Conservation (phyloP, 768 basidiomycete genomes). For the Lactifluus echinatus region DNA sequence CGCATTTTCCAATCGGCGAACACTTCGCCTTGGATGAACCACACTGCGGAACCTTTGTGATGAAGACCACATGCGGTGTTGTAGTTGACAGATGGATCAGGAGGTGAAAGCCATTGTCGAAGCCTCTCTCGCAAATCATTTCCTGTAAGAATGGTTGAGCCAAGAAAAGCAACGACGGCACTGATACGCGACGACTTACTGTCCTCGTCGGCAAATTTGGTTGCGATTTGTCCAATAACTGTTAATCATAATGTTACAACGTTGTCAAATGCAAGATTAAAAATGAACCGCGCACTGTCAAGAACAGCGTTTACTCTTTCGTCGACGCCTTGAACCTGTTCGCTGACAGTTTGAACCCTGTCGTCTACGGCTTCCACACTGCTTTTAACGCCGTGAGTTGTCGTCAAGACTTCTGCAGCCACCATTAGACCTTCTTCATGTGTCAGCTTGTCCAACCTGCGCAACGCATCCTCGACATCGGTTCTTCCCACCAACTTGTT, state of each 20-base stretch:
- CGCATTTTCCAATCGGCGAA: no score
- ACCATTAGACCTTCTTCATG: background rate
- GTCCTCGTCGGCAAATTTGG: background rate
- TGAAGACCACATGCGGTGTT: no score
- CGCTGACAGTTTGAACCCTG: no score
- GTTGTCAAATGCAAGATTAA: background rate
- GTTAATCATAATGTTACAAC: background rate
- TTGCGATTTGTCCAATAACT: background rate
- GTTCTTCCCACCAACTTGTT: no score
- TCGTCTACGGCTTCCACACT: no score
- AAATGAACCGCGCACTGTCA: background rate
- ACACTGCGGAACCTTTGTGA: no score
- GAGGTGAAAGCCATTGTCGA: background rate
- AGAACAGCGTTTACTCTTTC: background rate
- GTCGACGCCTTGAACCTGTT: no score
- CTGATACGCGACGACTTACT: background rate
- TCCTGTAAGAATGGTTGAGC: background rate
- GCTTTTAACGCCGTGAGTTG: no score
- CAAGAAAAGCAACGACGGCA: background rate
- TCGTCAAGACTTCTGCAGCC: background rate
- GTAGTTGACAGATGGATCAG: background rate
- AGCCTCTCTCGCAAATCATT: background rate
- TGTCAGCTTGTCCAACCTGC: no score
- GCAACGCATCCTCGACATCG: no score
- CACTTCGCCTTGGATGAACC: no score